phyloP scores from a whole-genome alignment of 495 filamentous ascomycete genomes.

The Tuber umbilicatum region DNA sequence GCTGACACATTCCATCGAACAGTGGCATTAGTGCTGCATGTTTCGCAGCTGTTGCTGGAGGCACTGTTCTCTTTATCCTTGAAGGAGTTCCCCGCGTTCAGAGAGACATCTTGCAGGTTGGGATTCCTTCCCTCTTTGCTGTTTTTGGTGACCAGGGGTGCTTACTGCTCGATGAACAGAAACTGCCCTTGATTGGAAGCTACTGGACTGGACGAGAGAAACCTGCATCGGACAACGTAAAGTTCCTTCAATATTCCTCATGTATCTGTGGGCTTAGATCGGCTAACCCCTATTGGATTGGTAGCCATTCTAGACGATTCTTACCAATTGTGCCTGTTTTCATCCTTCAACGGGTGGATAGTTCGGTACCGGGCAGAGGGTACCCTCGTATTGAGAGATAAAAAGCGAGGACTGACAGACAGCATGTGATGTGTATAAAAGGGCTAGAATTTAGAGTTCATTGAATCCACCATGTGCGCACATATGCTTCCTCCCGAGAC shows the following conservation, averaged over 20 bases:
- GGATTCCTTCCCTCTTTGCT: background rate
- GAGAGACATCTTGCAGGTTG: constrained; percentile 34
- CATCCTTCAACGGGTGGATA: background rate
- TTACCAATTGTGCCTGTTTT: background rate
- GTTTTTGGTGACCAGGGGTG: background rate
- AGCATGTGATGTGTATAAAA: background rate
- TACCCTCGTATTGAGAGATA: background rate
- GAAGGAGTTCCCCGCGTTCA: constrained; percentile 42
- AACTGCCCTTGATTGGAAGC: constrained; percentile 34
- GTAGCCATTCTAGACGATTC: constrained; percentile 21
- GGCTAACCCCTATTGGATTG: background rate
- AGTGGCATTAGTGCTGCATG: constrained; percentile 30
- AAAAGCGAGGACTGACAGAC: background rate
- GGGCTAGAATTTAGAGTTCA: constrained; percentile 11
- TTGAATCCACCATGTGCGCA: background rate
- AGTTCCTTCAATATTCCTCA: background rate
- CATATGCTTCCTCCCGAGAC: background rate
- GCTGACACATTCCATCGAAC: constrained; percentile 11
- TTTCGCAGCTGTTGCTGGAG: constrained; percentile 36
- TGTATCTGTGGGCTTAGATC: background rate
- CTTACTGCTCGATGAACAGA: constrained; percentile 15
- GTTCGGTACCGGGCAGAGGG: constrained; percentile 14
- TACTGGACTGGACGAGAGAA: constrained; percentile 34
- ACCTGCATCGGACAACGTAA: constrained; percentile 39
- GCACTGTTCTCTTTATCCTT: constrained; percentile 30